Conservation (phyloP, 495 filamentous ascomycete species). For the Aspergillus affinis region DNA sequence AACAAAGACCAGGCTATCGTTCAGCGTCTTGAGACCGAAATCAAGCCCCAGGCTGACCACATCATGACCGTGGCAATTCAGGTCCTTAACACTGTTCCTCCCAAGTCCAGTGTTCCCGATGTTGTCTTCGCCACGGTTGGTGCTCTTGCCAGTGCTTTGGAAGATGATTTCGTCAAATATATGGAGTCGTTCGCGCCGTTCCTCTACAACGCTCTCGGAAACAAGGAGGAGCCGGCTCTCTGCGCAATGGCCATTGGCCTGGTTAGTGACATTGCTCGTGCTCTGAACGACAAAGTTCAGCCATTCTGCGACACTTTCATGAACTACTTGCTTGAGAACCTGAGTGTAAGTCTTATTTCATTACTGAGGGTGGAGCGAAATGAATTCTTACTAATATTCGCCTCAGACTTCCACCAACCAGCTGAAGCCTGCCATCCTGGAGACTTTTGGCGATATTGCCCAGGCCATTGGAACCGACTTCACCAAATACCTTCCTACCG, state of each 20-base stretch:
- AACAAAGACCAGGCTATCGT: slow-evolving; percentile 63
- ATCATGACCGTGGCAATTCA: slow-evolving; percentile 89
- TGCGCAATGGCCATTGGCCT: slow-evolving; percentile 97
- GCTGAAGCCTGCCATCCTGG: slow-evolving; percentile 96
- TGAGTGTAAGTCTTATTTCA: slow-evolving; percentile 63
- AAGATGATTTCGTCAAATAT: slow-evolving; percentile 91
- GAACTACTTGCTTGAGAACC: slow-evolving; percentile 90
- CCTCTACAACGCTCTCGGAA: slow-evolving; percentile 87
- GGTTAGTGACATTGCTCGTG: slow-evolving; percentile 92
- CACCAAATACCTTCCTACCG: slow-evolving; percentile 86
- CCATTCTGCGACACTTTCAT: slow-evolving; percentile 96
- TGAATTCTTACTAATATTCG: slow-evolving; percentile 49
- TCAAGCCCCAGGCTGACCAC: slow-evolving; percentile 83
- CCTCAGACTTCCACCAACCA: slow-evolving; percentile 73
- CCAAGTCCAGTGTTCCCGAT: slow-evolving; percentile 94
- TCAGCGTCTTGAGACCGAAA: slow-evolving; percentile 86
- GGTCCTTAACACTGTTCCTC: slow-evolving; percentile 70
- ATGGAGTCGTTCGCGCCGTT: slow-evolving; percentile 92
- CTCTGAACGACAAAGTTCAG: slow-evolving; percentile 82
- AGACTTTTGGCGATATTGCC: slow-evolving; percentile 97
- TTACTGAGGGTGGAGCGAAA: not conserved
- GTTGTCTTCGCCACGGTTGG: slow-evolving; percentile 88
- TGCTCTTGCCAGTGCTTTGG: slow-evolving; percentile 79
- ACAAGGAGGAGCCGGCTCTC: slow-evolving; percentile 89
- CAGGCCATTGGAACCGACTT: slow-evolving; percentile 92